A percentile compares a stretch with the other conserved stretches of the same genome.
These are phyloP conservation scores for Pontederia paniculata DNA, from an alignment of 176 grass and related monocot species.

Conservation along the genomic window DNA sequence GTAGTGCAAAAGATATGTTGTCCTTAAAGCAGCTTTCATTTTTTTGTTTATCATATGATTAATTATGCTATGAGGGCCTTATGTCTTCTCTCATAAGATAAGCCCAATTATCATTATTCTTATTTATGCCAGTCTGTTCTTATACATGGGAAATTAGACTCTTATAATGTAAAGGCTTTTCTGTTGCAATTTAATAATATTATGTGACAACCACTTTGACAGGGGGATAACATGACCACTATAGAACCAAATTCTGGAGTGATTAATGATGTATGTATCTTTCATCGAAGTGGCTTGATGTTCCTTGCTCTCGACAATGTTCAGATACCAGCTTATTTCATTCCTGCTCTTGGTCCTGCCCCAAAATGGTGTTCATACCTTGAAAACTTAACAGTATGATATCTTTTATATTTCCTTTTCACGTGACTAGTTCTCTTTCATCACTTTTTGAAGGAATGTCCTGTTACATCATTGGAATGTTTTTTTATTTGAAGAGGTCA, in stretches of 20 bases:
- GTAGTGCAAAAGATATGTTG: too few relatives aligned
- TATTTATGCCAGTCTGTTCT: too few relatives aligned
- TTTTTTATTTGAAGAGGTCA: too few relatives aligned
- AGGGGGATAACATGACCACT: constrained; percentile 94
- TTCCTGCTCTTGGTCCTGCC: constrained; percentile 85
- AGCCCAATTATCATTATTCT: too few relatives aligned
- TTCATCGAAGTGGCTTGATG: constrained; percentile 68
- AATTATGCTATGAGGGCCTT: neutral
- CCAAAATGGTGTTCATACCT: constrained; percentile 97
- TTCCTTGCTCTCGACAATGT: constrained; percentile 78
- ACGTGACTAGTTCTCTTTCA: neutral
- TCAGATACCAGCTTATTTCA: constrained; percentile 81
- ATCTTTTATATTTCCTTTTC: neutral
- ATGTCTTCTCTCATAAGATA: too few relatives aligned
- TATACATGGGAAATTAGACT: too few relatives aligned
- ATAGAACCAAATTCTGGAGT: constrained; percentile 68
- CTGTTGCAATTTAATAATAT: neutral
- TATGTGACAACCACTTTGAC: constrained; percentile 4
- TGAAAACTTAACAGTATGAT: constrained; percentile 80
- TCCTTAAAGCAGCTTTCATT: too few relatives aligned
- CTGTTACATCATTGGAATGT: too few relatives aligned
- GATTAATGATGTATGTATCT: constrained; percentile 86
- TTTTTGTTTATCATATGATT: too few relatives aligned
- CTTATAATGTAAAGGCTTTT: neutral
- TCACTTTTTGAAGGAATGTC: neutral